These are phyloP conservation scores for Abrus precatorius DNA, from an alignment of 306 rosid genomes.

Conservation along the genomic window DNA sequence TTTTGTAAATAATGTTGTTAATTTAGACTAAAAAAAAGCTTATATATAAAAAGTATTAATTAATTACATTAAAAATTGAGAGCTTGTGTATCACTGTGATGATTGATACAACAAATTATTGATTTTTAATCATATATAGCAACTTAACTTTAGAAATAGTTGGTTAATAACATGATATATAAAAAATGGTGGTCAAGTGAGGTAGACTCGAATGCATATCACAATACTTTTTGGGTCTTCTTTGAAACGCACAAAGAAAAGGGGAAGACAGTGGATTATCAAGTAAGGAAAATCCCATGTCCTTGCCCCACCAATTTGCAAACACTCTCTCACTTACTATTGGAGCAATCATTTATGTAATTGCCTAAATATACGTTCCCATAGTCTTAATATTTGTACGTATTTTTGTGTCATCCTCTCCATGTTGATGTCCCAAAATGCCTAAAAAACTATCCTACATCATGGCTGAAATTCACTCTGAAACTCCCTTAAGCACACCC, in stretches of 20 bases:
- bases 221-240: background rate
- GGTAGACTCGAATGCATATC: too few relatives aligned
- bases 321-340: background rate
- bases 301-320: constrained; percentile 36
- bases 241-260: constrained; percentile 64
- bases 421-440: constrained; percentile 9
- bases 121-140: too few relatives aligned
- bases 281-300: constrained; percentile 56
- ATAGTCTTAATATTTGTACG: background rate
- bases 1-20: too few relatives aligned
- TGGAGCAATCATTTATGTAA: background rate
- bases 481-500: constrained; percentile 36
- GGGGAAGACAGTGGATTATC: constrained; percentile 59
- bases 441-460: background rate
- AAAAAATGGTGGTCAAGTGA: too few relatives aligned
- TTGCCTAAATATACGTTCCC: background rate
- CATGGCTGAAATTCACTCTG: constrained; percentile 52
- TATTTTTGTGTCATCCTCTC: background rate
- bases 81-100: too few relatives aligned
- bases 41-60: too few relatives aligned
- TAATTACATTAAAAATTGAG: too few relatives aligned
- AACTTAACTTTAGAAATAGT: too few relatives aligned
- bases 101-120: too few relatives aligned
- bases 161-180: too few relatives aligned
- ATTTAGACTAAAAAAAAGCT: too few relatives aligned